phyloP scores from a whole-genome alignment of 345 rosid species.

The Kandelia obovata region DNA sequence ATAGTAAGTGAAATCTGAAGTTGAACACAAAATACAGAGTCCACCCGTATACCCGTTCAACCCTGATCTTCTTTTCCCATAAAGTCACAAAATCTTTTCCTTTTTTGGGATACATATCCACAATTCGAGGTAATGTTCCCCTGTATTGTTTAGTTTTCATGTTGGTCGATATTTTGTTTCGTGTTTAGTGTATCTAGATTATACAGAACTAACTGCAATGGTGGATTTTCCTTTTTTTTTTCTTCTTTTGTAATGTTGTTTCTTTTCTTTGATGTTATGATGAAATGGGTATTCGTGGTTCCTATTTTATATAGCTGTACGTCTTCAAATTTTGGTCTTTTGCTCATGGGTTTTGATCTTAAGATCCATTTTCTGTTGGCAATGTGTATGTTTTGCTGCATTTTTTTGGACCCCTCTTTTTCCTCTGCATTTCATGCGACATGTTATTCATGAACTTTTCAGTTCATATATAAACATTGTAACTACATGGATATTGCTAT shows the following conservation, averaged over 20 bases:
- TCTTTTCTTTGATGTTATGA: no score
- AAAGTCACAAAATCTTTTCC: background rate
- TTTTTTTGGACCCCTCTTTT: no score
- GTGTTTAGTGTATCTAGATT: background rate
- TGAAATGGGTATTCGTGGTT: no score
- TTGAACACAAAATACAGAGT: background rate
- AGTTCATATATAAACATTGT: no score
- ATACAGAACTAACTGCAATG: background rate
- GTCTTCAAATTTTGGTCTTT: no score
- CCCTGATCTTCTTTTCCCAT: background rate
- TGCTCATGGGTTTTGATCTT: no score
- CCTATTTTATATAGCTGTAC: no score
- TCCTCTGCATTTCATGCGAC: background rate
- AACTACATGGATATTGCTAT: background rate
- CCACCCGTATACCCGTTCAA: background rate
- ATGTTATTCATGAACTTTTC: background rate
- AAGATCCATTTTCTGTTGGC: conserved; percentile 24
- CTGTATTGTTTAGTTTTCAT: background rate
- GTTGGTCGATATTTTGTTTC: background rate
- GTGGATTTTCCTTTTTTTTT: background rate
- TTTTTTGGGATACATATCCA: conserved; percentile 8
- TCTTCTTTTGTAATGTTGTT: no score
- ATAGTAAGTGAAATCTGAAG: background rate
- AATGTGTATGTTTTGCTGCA: background rate
- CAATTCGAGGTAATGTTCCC: conserved; percentile 41